Evolutionary conservation across 1,284 basidiomycete genomes (phyloP).

Genomic region (Termitomyces sp.): DNA sequence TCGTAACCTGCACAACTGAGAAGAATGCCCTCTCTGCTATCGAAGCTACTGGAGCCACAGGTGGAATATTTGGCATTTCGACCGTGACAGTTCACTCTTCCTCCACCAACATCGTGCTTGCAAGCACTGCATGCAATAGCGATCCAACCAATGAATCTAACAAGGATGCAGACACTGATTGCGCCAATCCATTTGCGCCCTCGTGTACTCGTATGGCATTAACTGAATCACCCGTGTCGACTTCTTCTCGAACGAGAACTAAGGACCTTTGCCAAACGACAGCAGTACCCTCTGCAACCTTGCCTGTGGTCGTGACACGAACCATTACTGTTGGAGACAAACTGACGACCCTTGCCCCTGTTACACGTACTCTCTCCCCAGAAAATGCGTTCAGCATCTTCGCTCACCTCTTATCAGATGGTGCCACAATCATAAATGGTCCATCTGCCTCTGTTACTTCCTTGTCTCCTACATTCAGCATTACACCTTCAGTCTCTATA

Average conservation of each 20-base stretch:
- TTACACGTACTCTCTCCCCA: slow-evolving; percentile 39
- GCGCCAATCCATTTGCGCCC: too few relatives aligned
- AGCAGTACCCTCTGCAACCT: neutral
- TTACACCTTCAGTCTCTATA: neutral
- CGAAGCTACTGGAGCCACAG: slow-evolving; percentile 37
- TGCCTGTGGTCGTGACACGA: slow-evolving; percentile 24
- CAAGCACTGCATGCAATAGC: neutral
- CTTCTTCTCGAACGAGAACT: neutral
- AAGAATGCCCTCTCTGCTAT: slow-evolving; percentile 37
- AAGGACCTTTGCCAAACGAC: slow-evolving; percentile 3
- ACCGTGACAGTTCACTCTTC: slow-evolving; percentile 3
- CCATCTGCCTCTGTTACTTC: slow-evolving; percentile 7
- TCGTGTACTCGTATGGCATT: neutral
- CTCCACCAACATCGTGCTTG: slow-evolving; percentile 1
- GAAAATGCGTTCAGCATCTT: slow-evolving; percentile 38
- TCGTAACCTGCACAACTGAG: slow-evolving; percentile 42
- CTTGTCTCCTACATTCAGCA: neutral
- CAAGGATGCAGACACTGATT: neutral
- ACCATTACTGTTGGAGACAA: slow-evolving; percentile 28
- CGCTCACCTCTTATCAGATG: slow-evolving; percentile 28
- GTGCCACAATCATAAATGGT: slow-evolving; percentile 17
- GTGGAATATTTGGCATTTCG: slow-evolving; percentile 31
- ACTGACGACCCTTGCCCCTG: slow-evolving; percentile 25
- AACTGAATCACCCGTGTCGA: too few relatives aligned
- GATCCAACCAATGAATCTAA: neutral